phyloP scores from a whole-genome alignment of 2,329 filamentous ascomycete genomes.

The Rhinocladiella mackenziei region DNA sequence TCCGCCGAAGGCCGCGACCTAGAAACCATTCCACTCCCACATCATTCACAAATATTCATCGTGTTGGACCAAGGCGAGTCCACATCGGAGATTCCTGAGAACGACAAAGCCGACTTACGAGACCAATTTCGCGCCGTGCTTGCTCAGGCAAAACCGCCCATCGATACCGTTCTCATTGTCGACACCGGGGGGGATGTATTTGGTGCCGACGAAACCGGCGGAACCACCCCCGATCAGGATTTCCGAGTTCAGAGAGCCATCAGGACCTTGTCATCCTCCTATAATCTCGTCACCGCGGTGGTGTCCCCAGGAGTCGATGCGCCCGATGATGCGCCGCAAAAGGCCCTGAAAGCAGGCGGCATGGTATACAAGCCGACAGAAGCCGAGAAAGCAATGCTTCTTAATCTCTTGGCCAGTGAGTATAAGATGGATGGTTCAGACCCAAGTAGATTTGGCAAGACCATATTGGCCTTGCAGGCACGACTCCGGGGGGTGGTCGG shows the following conservation, averaged over 20 bases:
- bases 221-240: constrained; percentile 26
- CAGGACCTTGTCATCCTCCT: constrained; percentile 5
- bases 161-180: constrained; percentile 25
- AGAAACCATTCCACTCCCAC: constrained; percentile 23
- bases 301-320: constrained; percentile 28
- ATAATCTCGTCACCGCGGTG: constrained; percentile 26
- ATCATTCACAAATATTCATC: constrained; percentile 26
- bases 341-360: constrained; percentile 20
- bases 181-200: constrained; percentile 30
- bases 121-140: constrained; percentile 25
- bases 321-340: constrained; percentile 21
- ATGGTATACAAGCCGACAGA: constrained; percentile 19
- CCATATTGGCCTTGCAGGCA: constrained; percentile 25
- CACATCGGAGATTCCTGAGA: constrained; percentile 13
- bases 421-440: constrained; percentile 29
- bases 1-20: constrained; percentile 26
- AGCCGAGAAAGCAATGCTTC: constrained; percentile 21
- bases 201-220: constrained; percentile 14
- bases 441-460: constrained; percentile 27
- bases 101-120: constrained; percentile 22
- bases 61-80: constrained; percentile 28
- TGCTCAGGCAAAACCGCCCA: constrained; percentile 5
- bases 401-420: constrained; percentile 22
- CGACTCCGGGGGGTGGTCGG: constrained; percentile 21
- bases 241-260: constrained; percentile 24